Evolutionary conservation across 441 rosid genomes (phyloP).

Genomic region (Pelargonium australe): DNA sequence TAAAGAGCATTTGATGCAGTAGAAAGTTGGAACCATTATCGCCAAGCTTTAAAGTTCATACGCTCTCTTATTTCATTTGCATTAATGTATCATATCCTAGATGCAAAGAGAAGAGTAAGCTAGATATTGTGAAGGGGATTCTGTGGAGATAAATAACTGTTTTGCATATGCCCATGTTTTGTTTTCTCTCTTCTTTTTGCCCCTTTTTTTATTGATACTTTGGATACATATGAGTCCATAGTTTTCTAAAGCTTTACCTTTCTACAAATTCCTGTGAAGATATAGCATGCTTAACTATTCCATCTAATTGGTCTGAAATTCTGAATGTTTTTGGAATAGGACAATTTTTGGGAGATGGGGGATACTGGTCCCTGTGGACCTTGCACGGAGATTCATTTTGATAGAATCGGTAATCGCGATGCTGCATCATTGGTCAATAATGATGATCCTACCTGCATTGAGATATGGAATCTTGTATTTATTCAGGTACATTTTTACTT

Average conservation of each 20-base stretch:
- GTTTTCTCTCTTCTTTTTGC: neutral
- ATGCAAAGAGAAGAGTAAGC: neutral
- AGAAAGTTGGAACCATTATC: neutral
- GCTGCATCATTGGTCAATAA: conserved; percentile 78
- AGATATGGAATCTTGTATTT: conserved; percentile 98
- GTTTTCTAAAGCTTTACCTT: neutral
- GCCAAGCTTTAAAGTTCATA: neutral
- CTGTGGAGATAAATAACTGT: neutral
- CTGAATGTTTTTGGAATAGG: conserved; percentile 38
- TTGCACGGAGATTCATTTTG: conserved; percentile 95
- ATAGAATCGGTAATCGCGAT: conserved; percentile 80
- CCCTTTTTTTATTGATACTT: neutral
- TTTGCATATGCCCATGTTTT: neutral
- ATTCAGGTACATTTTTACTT: conserved; percentile 60
- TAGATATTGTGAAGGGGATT: neutral
- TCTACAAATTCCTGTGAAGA: neutral
- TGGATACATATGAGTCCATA: neutral
- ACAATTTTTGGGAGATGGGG: conserved; percentile 99
- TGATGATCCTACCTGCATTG: conserved; percentile 97
- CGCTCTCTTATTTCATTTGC: neutral
- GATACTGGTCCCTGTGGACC: conserved; percentile 99
- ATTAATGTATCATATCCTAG: neutral
- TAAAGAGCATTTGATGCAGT: neutral
- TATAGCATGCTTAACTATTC: neutral
- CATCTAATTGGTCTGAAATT: conserved; percentile 19